Conservation (phyloP, 192 early-diverging fungal genomes). For the Coemansia nantahalensis region DNA sequence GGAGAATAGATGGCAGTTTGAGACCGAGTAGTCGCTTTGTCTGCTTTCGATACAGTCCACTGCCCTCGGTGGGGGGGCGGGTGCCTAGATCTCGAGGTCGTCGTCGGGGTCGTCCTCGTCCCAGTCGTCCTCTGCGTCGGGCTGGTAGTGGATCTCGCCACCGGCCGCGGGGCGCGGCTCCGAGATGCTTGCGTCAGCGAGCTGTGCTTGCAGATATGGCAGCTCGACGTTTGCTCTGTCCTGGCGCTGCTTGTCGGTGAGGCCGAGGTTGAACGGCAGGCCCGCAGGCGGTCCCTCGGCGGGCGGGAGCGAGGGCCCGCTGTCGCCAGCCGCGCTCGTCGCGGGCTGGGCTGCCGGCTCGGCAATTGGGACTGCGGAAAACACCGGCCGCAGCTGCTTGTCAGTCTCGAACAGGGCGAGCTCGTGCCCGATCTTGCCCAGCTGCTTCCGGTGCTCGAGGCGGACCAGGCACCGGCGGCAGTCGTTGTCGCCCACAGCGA, state of each 20-base stretch:
- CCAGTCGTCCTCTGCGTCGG: constrained; percentile 85
- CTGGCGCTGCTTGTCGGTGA: constrained; percentile 80
- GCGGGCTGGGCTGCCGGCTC: background rate
- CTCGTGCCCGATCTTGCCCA: constrained; percentile 43
- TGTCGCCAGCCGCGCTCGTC: background rate
- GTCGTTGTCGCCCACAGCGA: constrained; percentile 27
- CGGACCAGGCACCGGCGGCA: constrained; percentile 22
- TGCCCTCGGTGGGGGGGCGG: too few relatives aligned
- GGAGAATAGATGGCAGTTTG: constrained; percentile 81
- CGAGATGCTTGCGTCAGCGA: constrained; percentile 1
- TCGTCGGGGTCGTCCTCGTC: constrained; percentile 92
- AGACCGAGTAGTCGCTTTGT: constrained; percentile 10
- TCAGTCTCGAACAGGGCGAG: constrained; percentile 32
- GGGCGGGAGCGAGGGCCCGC: too few relatives aligned
- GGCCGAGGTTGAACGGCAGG: constrained; percentile 77
- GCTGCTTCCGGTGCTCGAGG: constrained; percentile 40
- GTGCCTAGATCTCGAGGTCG: constrained; percentile 80
- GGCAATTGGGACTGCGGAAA: constrained; percentile 5
- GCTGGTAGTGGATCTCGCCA: constrained; percentile 73
- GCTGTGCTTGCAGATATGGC: constrained; percentile 67
- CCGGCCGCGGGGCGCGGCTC: background rate
- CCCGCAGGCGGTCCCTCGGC: constrained; percentile 66
- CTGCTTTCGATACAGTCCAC: background rate
- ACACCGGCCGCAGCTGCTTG: constrained; percentile 17
- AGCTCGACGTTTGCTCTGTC: constrained; percentile 73